A percentile compares a stretch with the other conserved stretches of the same genome.
These are phyloP conservation scores for Saturnispora galanensis DNA, from an alignment of 805 yeast species.

Conservation along the genomic window DNA sequence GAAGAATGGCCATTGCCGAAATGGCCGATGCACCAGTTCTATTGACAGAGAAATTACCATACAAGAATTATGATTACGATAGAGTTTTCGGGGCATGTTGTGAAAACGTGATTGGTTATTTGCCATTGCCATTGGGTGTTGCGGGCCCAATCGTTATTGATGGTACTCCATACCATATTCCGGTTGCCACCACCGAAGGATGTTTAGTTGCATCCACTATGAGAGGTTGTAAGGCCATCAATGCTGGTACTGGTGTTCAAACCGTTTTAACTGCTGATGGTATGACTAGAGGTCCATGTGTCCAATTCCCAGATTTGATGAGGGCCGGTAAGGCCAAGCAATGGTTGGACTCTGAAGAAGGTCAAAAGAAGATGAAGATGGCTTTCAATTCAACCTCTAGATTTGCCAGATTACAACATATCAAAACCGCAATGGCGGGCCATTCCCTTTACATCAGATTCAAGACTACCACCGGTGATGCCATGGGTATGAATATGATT, in stretches of 20 bases:
- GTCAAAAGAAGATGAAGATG: conserved; percentile 67
- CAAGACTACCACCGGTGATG: conserved; percentile 99
- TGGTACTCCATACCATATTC: conserved; percentile 80
- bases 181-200: conserved; percentile 99
- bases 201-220: conserved; percentile 96
- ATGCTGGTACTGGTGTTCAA: conserved; percentile 91
- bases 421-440: conserved; percentile 93
- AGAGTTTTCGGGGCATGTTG: conserved; percentile 98
- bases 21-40: conserved; percentile 76
- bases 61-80: conserved; percentile 76
- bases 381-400: conserved; percentile 96
- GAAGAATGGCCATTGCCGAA: conserved; percentile 86
- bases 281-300: conserved; percentile 99
- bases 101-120: conserved; percentile 93
- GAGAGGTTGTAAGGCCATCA: conserved; percentile 98
- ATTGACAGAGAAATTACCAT: conserved; percentile 66
- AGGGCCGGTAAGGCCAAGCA: conserved; percentile 93
- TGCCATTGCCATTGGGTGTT: conserved; percentile 95
- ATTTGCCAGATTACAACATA: conserved; percentile 87
- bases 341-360: conserved; percentile 95
- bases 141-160: conserved; percentile 95
- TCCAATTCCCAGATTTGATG: conserved; percentile 66
- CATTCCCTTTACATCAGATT: conserved; percentile 80
- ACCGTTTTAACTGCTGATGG: conserved; percentile 93
- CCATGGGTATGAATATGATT: conserved; percentile 99